phyloP scores from a whole-genome alignment of 352 stramenopile species.

The Phytophthora uliginosa region DNA sequence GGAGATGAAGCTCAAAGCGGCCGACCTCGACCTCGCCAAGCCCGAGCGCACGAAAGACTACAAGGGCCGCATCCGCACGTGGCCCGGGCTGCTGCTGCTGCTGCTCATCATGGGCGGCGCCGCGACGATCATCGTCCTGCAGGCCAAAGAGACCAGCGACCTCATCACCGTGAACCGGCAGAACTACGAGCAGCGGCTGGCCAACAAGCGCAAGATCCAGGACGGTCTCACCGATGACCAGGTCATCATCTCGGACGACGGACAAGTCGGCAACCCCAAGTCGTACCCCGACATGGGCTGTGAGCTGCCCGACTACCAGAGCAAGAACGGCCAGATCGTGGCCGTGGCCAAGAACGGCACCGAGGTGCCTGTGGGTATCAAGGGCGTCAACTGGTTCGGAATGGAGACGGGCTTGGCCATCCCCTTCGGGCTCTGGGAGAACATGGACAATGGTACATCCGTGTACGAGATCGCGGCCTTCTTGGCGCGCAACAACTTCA shows the following conservation, averaged over 20 bases:
- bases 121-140: conserved; percentile 48
- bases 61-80: conserved; percentile 77
- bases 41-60: conserved; percentile 67
- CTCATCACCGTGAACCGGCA: conserved; percentile 24
- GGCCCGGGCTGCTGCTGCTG: conserved; percentile 64
- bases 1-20: conserved; percentile 67
- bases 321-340: conserved; percentile 63
- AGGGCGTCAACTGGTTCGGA: conserved; percentile 81
- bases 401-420: conserved; percentile 74
- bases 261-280: conserved; percentile 63
- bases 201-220: conserved; percentile 49
- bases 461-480: conserved; percentile 74
- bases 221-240: conserved; percentile 47
- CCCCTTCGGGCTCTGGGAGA: conserved; percentile 78
- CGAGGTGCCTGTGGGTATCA: conserved; percentile 63
- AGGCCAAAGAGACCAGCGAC: conserved; percentile 46
- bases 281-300: conserved; percentile 62
- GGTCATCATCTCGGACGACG: conserved; percentile 60
- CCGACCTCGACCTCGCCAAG: conserved; percentile 43
- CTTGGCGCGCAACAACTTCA: conserved; percentile 77
- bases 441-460: conserved; percentile 70
- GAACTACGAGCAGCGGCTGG: conserved; percentile 34
- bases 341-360: conserved; percentile 64
- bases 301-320: conserved; percentile 67
- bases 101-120: conserved; percentile 51